Percentiles rank a stretch among this genome's conserved stretches.
These are phyloP conservation scores for Candida schatavii DNA, from an alignment of 805 yeast genomes.

Conservation along the genomic window DNA sequence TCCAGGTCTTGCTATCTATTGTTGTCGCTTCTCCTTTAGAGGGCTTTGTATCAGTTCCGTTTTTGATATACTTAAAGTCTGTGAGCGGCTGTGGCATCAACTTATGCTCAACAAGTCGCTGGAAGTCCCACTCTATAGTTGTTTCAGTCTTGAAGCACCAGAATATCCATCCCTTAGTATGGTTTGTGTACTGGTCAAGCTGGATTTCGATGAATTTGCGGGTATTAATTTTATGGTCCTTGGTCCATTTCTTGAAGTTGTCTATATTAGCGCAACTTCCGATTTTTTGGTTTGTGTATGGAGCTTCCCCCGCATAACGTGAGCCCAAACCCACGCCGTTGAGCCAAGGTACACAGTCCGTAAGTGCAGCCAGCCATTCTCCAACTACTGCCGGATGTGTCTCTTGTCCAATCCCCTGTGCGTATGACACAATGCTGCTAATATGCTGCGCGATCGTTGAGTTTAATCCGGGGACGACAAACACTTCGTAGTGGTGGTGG, in stretches of 20 bases:
- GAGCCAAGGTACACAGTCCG: constrained; percentile 69
- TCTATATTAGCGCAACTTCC: constrained; percentile 46
- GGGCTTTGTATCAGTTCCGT: constrained; percentile 31
- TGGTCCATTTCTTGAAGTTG: constrained; percentile 41
- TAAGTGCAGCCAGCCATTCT: constrained; percentile 69
- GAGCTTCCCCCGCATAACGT: constrained; percentile 49
- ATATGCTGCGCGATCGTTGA: constrained; percentile 29
- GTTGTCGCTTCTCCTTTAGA: too few species aligned
- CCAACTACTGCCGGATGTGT: constrained; percentile 56
- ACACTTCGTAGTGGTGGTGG: constrained; percentile 42
- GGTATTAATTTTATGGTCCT: constrained; percentile 39
- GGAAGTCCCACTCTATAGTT: constrained; percentile 67
- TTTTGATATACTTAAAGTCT: constrained; percentile 26
- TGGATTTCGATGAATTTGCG: constrained; percentile 62
- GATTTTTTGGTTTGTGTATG: constrained; percentile 26
- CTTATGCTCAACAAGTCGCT: constrained; percentile 44
- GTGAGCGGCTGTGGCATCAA: constrained; percentile 63
- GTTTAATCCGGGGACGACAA: constrained; percentile 23
- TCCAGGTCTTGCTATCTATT: too few species aligned
- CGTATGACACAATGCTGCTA: constrained; percentile 27
- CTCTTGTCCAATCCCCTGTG: constrained; percentile 25
- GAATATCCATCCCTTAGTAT: constrained; percentile 59
- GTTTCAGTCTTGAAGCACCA: constrained; percentile 72
- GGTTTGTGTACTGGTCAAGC: constrained; percentile 46
- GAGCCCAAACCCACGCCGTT: constrained; percentile 70